These are phyloP conservation scores for Neoboletus subvelutipes DNA, from an alignment of 768 basidiomycete genomes.

Conservation along the genomic window DNA sequence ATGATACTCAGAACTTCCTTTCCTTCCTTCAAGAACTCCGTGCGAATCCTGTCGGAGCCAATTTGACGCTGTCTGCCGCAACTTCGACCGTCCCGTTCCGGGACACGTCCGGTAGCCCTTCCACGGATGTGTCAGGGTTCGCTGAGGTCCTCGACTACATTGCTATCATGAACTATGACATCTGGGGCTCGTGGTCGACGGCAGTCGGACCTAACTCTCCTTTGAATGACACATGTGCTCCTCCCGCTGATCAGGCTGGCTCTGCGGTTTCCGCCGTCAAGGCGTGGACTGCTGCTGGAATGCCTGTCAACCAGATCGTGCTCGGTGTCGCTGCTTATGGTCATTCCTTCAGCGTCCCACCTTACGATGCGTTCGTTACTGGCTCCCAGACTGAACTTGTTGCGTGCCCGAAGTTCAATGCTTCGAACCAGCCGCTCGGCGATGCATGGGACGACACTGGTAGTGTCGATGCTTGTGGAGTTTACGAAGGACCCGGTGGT, in stretches of 20 bases:
- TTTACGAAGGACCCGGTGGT: slow-evolving; percentile 45
- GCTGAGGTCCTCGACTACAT: slow-evolving; percentile 68
- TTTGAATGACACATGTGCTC: slow-evolving; percentile 71
- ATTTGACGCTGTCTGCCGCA: slow-evolving; percentile 71
- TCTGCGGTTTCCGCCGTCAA: slow-evolving; percentile 73
- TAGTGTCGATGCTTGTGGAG: slow-evolving; percentile 56
- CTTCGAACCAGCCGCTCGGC: slow-evolving; percentile 43
- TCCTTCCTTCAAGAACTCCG: slow-evolving; percentile 72
- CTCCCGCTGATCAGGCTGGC: slow-evolving; percentile 57
- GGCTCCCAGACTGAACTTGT: slow-evolving; percentile 37
- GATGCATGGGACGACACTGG: slow-evolving; percentile 54
- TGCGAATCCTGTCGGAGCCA: slow-evolving; percentile 44
- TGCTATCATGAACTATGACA: slow-evolving; percentile 65
- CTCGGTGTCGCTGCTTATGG: slow-evolving; percentile 84
- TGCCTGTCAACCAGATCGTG: slow-evolving; percentile 67
- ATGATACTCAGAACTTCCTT: slow-evolving; percentile 79
- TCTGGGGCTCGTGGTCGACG: slow-evolving; percentile 51
- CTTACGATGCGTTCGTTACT: slow-evolving; percentile 36
- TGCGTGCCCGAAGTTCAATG: slow-evolving; percentile 51
- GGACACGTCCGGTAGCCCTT: slow-evolving; percentile 56
- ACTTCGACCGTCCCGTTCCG: slow-evolving; percentile 63
- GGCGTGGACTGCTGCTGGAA: slow-evolving; percentile 74
- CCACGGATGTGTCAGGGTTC: slow-evolving; percentile 70
- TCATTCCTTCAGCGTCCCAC: slow-evolving; percentile 58
- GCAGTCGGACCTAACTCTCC: slow-evolving; percentile 80